phyloP scores from a whole-genome alignment of 2,329 filamentous ascomycete genomes.

The Clonostachys byssicola region DNA sequence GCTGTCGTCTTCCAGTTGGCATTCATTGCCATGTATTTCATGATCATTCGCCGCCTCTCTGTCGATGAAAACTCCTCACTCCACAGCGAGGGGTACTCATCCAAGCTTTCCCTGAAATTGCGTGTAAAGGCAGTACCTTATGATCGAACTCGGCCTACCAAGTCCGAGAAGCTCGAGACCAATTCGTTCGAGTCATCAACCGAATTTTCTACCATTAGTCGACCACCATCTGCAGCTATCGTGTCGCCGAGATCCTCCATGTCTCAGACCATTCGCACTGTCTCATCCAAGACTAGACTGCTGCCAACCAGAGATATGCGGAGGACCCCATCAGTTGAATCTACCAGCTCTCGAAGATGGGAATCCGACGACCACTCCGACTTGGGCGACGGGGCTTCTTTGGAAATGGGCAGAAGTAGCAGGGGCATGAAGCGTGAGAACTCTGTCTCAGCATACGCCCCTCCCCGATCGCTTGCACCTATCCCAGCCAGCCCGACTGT shows the following conservation, averaged over 20 bases:
- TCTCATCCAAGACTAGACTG: no score
- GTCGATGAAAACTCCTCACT: conserved; percentile 11
- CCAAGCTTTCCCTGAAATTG: conserved; percentile 15
- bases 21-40: conserved; percentile 40
- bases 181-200: conserved; percentile 19
- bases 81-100: conserved; percentile 17
- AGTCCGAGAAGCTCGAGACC: conserved; percentile 15
- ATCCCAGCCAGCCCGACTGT: conserved; percentile 59
- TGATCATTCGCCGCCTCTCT: conserved; percentile 25
- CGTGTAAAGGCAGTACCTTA: conserved; percentile 42
- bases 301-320: no score
- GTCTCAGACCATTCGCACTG: neutral
- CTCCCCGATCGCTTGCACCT: conserved; percentile 57
- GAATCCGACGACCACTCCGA: no score
- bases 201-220: neutral
- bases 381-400: no score
- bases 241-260: conserved; percentile 1
- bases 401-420: no score
- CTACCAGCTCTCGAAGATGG: no score
- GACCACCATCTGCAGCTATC: neutral
- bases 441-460: no score
- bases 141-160: conserved; percentile 24
- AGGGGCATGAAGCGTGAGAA: no score
- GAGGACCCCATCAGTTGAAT: no score
- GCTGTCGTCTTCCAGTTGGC: conserved; percentile 41